Conservation (phyloP, 257 asterid genomes). For the Fraxinus quadrangulata region DNA sequence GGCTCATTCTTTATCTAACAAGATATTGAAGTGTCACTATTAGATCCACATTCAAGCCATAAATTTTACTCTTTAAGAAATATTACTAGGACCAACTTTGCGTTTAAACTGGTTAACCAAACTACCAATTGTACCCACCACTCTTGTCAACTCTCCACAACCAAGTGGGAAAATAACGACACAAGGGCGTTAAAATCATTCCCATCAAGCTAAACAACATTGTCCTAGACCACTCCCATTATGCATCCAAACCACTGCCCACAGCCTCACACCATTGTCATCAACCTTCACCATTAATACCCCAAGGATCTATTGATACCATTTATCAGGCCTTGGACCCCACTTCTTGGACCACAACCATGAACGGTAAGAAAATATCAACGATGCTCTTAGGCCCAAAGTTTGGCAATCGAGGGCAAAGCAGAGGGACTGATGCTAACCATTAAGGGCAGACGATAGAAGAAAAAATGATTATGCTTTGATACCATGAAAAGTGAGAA, state of each 20-base stretch:
- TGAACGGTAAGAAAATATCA: background rate
- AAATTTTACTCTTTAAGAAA: too few species aligned
- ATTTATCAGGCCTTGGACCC: background rate
- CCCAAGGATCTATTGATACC: background rate
- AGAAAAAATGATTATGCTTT: too few species aligned
- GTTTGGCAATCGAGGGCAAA: background rate
- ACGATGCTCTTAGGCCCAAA: background rate
- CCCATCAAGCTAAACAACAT: too few species aligned
- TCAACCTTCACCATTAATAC: background rate
- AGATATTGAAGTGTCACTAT: background rate
- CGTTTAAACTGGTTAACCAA: background rate
- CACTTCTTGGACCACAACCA: background rate
- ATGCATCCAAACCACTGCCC: too few species aligned
- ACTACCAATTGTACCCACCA: background rate
- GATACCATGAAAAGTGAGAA: background rate
- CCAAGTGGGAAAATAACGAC: too few species aligned
- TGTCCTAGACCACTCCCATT: too few species aligned
- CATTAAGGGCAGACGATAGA: background rate
- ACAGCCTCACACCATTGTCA: too few species aligned
- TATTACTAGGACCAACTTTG: background rate
- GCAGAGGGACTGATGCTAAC: background rate
- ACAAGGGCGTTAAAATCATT: too few species aligned
- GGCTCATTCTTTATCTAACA: background rate
- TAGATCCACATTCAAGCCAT: background rate
- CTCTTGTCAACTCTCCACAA: background rate